Evolutionary conservation across 257 asterid species (phyloP), one percentile per base, ranked within the genome.

Genomic region (Ophiorrhiza pumila): DNA sequence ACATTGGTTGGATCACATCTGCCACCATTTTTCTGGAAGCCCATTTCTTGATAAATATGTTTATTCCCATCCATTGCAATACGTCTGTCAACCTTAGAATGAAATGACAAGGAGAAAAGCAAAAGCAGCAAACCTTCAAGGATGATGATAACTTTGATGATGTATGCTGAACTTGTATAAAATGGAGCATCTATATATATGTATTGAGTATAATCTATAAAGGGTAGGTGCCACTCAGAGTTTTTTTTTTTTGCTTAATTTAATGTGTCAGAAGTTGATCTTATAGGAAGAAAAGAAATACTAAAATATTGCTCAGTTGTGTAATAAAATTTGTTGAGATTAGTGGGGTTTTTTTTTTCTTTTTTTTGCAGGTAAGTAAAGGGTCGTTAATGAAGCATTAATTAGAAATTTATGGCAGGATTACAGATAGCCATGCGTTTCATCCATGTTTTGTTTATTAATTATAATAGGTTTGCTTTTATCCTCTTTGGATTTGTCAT

Each of bases 11-110:
- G 76, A 47, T 66, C 58, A 47, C 11, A 43, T 1, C 35, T 27
- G n/a, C 57, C 73, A 47, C 49, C 66, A 32, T 34, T 46, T 63
- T 71, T 68, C 72, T 77, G 71, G 61, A 75, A 60, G 22, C 65
- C 68, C 67, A 62, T 60, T 42, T 64, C 85, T 71, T 81, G 72
- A 79, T 65, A 58, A 55, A 17, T 25, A 49, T 64, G 68, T 53
- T 70, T 79, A 60, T 58, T 61, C 25, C 72, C 78, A 25, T 27
- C 84, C 86, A 84, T 81, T 18, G 39, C 18, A 46, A 15, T 27
- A 39, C 4, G 5, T 56, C 52, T 10, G 29, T 43, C 41, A n/a
- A 10, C 47, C 62, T 53, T 25, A 10, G 50, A 20, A 55, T 55
- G 29, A 27, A 11, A 15, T 18, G 56, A 61, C n/a, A 15, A 47